Base-by-base conservation (phyloP, 768 basidiomycete species). In the Russula earlei region DNA sequence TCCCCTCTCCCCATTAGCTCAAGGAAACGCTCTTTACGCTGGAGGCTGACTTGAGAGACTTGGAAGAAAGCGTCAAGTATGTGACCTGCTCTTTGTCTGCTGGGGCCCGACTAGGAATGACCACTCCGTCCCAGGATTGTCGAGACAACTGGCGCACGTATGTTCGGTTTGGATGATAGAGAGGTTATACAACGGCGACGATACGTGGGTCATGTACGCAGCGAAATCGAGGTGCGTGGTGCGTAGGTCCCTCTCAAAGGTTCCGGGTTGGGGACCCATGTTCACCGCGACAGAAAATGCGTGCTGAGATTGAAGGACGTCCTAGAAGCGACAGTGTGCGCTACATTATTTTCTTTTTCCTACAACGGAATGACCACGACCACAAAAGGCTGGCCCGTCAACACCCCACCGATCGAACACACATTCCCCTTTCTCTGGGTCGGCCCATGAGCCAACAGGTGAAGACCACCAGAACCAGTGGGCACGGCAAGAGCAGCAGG, bases 1-100 rank as follows among this genome's bases (percentile, higher is more conserved):
- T 24, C 19, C 22, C 15, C 33, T 43, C 34, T 17, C n/a, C 36
- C 33, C 45, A 59, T 58, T 52, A 65, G 86, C 72, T 96, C 51
- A 84, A 83, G 68, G 83, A 82, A 0, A 87, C 87, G 1, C 76
- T 98, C 9, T 77, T 81, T 1, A 72, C 84, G 2, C 72, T 97
- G 25, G 89, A 93, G 66, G 85, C 86, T 0, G 94, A 97, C 71
- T 67, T 95, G 22, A 90, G 92, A 58, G 92, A 92, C 67, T 71
- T 98, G n/a, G 93, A 96, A 48, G 91, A 91, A 66, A 92, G 90
- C 65, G 93, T 98, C 42, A 84, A 81, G 89, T 90, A 68, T 61
- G 79, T 19, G 34, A 44, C 19, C n/a, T 20, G 36, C 19, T 27
- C 51, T 22, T 41, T 1, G 10, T 36, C 17, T 24, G 7, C 19